phyloP scores from a whole-genome alignment of 2,329 filamentous ascomycete species.

The Colletotrichum cuscutae region DNA sequence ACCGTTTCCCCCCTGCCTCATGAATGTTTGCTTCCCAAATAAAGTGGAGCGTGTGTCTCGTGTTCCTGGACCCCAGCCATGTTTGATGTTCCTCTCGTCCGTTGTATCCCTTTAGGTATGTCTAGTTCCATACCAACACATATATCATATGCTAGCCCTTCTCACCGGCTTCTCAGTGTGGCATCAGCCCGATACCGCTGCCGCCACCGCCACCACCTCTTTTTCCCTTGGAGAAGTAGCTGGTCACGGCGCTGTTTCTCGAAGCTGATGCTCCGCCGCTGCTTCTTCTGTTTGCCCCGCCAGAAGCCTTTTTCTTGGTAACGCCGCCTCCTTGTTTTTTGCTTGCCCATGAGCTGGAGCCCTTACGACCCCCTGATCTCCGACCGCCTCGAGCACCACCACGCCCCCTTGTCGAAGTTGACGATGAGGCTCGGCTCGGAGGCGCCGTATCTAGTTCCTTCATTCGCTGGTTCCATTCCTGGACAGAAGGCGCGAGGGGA shows the following conservation, averaged over 20 bases:
- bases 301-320: conserved; percentile 35
- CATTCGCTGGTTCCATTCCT: conserved; percentile 41
- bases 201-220: conserved; percentile 29
- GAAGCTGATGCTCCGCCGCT: conserved; percentile 22
- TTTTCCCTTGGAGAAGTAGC: conserved; percentile 42
- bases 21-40: neutral
- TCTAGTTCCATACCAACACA: neutral
- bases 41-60: neutral
- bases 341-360: conserved; percentile 17
- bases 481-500: conserved; percentile 35
- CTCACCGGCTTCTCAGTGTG: conserved; percentile 41
- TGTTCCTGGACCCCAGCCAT: neutral
- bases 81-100: neutral
- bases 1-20: neutral
- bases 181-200: conserved; percentile 50
- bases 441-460: conserved; percentile 43
- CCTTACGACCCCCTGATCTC: conserved; percentile 23
- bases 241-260: conserved; percentile 18
- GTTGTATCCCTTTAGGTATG: neutral
- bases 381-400: conserved; percentile 41
- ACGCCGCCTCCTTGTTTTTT: conserved; percentile 34
- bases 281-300: conserved; percentile 24
- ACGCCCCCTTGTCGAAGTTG: conserved; percentile 19
- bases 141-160: neutral
- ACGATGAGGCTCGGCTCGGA: conserved; percentile 27